These are phyloP conservation scores for Posidonia oceanica DNA, from an alignment of 116 monocot genomes.

Conservation along the genomic window DNA sequence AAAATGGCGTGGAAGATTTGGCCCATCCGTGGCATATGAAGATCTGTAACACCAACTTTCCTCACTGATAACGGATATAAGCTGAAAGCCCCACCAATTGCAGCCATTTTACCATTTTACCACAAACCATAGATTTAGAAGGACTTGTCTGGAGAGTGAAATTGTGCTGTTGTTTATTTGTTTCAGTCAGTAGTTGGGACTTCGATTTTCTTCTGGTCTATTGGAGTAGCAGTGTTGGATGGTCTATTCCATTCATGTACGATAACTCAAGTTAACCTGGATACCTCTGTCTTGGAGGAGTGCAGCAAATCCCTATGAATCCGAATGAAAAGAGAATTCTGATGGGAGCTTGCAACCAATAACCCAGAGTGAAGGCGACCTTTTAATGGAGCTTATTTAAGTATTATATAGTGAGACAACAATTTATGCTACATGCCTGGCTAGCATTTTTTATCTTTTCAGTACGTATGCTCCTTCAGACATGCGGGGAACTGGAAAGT, in stretches of 20 bases:
- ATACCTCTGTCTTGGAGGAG: too few relatives aligned
- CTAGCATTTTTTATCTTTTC: too few relatives aligned
- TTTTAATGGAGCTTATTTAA: neutral
- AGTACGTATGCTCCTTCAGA: too few relatives aligned
- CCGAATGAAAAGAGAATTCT: constrained; percentile 4
- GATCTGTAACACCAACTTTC: neutral
- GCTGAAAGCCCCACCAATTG: neutral
- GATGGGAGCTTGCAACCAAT: constrained; percentile 1
- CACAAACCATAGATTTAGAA: neutral
- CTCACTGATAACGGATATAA: neutral
- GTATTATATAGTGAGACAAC: neutral
- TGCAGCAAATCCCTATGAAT: neutral
- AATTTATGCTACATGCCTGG: too few relatives aligned
- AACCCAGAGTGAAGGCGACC: neutral
- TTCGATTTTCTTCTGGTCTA: neutral
- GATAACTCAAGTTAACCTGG: too few relatives aligned
- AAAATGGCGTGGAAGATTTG: neutral
- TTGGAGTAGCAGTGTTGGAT: neutral
- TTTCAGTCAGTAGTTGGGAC: neutral
- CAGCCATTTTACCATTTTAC: neutral
- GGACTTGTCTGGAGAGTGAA: too few relatives aligned
- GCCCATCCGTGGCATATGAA: neutral
- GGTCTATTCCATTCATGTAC: neutral
- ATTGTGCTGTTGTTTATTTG: neutral
- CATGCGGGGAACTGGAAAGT: too few relatives aligned